These are phyloP conservation scores for Xerocomellus amylosporus DNA, from an alignment of 768 basidiomycete species.

Conservation along the genomic window DNA sequence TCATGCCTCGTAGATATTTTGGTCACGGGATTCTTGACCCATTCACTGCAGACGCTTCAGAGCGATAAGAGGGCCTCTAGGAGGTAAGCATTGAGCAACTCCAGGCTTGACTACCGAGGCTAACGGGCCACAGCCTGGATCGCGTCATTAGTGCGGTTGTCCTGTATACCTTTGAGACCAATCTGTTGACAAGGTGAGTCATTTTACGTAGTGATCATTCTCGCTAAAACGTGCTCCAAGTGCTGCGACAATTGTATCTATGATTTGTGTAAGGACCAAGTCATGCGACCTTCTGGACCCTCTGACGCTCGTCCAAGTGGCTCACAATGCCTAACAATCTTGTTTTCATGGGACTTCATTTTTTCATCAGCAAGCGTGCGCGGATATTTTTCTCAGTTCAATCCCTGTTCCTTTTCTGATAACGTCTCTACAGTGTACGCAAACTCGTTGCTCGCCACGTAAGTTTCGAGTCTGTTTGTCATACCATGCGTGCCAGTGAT, in stretches of 20 bases:
- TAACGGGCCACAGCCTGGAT: conserved; percentile 37
- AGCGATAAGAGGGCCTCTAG: conserved; percentile 40
- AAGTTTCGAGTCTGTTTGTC: not conserved
- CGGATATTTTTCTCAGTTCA: not conserved
- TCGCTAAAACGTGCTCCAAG: conserved; percentile 18
- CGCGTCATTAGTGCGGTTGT: conserved; percentile 47
- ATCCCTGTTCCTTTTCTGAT: not conserved
- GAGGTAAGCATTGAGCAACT: conserved; percentile 26
- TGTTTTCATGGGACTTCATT: conserved; percentile 52
- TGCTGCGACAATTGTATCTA: conserved; percentile 40
- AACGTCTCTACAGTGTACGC: conserved; percentile 40
- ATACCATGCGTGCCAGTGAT: not conserved
- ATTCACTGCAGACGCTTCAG: conserved; percentile 40
- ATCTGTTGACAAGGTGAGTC: conserved; percentile 45
- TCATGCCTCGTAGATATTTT: conserved; percentile 50
- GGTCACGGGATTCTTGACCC: conserved; percentile 45
- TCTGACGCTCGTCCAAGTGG: conserved; percentile 35
- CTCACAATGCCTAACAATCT: conserved; percentile 45
- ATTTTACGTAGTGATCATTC: not conserved
- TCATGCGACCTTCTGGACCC: not conserved
- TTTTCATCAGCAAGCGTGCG: conserved; percentile 52
- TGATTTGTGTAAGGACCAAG: conserved; percentile 39
- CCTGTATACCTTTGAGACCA: conserved; percentile 53
- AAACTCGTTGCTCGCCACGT: conserved; percentile 49
- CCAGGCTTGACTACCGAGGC: too few species aligned